A percentile compares a stretch with the other conserved stretches of the same genome.
These are phyloP conservation scores for Kodamaea ohmeri DNA, from an alignment of 1,139 yeast genomes.

Conservation along the genomic window DNA sequence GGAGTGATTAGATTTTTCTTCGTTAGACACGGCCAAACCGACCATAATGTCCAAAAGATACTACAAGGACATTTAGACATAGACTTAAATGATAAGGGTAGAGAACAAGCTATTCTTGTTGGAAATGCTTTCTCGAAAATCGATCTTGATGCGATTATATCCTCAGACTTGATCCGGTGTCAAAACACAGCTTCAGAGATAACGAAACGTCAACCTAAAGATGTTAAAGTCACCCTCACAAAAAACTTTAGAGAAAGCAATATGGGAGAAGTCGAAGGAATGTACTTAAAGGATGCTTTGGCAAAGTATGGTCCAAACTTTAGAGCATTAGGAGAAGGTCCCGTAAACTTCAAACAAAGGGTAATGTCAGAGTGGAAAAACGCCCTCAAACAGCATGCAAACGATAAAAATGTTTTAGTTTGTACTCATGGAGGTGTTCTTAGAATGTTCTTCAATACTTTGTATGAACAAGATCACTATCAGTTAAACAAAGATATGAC, in stretches of 20 bases:
- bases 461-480: constrained; percentile 38
- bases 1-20: constrained; percentile 52
- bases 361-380: constrained; percentile 48
- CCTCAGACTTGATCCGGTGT: constrained; percentile 65
- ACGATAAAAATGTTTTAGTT: constrained; percentile 51
- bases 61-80: constrained; percentile 74
- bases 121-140: constrained; percentile 41
- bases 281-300: constrained; percentile 65
- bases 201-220: constrained; percentile 24
- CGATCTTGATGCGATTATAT: constrained; percentile 49
- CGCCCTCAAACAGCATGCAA: constrained; percentile 39
- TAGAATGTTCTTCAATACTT: constrained; percentile 52
- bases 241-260: constrained; percentile 63
- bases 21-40: constrained; percentile 81
- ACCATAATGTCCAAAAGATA: constrained; percentile 61
- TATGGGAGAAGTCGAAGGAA: constrained; percentile 81
- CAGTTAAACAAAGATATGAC: constrained; percentile 35
- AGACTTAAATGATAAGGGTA: constrained; percentile 57
- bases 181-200: constrained; percentile 49
- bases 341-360: constrained; percentile 46
- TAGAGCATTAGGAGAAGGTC: constrained; percentile 44
- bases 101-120: constrained; percentile 51
- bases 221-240: constrained; percentile 22
- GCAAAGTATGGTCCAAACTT: constrained; percentile 36
- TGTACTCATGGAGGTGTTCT: constrained; percentile 91